phyloP scores from a whole-genome alignment of 106 monocot genomes.

The Alisma plantagoaquatica region DNA sequence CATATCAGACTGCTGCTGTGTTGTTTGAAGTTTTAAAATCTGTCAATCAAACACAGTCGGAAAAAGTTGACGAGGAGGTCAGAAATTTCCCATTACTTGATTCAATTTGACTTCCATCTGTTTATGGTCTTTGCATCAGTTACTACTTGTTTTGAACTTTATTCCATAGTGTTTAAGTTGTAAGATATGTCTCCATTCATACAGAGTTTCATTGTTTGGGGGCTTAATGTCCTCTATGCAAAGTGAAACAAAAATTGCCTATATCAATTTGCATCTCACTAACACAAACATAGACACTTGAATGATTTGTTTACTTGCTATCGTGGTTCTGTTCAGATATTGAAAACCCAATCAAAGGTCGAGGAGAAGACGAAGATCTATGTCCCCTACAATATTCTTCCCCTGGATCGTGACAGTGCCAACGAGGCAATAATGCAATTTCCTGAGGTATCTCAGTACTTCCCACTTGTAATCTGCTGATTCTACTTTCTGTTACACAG shows the following conservation, averaged over 20 bases:
- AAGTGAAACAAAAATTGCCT: too few relatives aligned
- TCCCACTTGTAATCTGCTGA: background rate
- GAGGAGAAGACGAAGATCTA: constrained; percentile 79
- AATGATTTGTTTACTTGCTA: too few relatives aligned
- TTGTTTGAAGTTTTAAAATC: constrained; percentile 92
- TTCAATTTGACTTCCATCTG: background rate
- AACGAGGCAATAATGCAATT: constrained; percentile 26
- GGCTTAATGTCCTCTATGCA: too few relatives aligned
- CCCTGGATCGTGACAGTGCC: constrained; percentile 23
- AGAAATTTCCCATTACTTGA: too few relatives aligned
- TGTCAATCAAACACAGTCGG: constrained; percentile 58
- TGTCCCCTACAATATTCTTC: constrained; percentile 74
- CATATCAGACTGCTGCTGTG: constrained; percentile 91
- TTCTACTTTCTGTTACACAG: background rate
- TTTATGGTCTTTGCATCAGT: background rate
- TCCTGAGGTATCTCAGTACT: background rate
- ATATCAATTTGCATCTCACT: too few relatives aligned
- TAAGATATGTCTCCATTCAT: too few relatives aligned
- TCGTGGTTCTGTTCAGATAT: constrained; percentile 56
- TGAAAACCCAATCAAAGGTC: constrained; percentile 71
- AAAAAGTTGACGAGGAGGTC: constrained; percentile 87
- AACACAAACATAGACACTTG: too few relatives aligned
- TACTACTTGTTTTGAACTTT: background rate
- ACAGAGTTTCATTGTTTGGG: too few relatives aligned
- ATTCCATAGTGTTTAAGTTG: background rate